These are phyloP conservation scores for Globisporangium uncinulatum DNA, from an alignment of 352 stramenopile species.

Conservation along the genomic window DNA sequence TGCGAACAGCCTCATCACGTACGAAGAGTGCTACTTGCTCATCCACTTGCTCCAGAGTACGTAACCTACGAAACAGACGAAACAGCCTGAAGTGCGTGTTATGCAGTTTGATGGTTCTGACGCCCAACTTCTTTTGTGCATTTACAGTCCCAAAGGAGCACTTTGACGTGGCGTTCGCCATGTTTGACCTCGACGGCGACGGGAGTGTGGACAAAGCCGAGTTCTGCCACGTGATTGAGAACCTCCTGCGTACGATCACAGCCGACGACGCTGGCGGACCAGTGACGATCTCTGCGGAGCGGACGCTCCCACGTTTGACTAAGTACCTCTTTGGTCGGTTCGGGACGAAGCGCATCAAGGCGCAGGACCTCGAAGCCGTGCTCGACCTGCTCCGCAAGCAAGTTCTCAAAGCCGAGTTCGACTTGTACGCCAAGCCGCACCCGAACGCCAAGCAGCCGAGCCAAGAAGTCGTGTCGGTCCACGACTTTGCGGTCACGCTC, in stretches of 20 bases:
- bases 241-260: conserved; percentile 42
- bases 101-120: not conserved
- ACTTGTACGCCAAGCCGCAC: conserved; percentile 54
- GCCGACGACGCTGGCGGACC: conserved; percentile 6
- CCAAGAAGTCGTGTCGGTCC: conserved; percentile 48
- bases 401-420: conserved; percentile 64
- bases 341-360: conserved; percentile 49
- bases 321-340: conserved; percentile 62
- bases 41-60: conserved; percentile 74
- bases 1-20: conserved; percentile 64
- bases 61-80: not conserved
- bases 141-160: conserved; percentile 60
- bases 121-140: not conserved
- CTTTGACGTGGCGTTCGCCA: conserved; percentile 76
- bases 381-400: conserved; percentile 52
- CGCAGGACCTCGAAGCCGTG: conserved; percentile 39
- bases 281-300: conserved; percentile 4
- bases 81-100: not conserved
- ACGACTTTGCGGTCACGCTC: conserved; percentile 76
- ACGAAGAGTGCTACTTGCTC: conserved; percentile 77
- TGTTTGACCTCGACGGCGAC: conserved; percentile 76
- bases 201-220: conserved; percentile 67
- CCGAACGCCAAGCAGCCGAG: conserved; percentile 22
- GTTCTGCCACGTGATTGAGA: conserved; percentile 70
- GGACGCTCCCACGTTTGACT: conserved; percentile 45